phyloP scores from a whole-genome alignment of 164 flowering plant species.

The Santalum album region DNA sequence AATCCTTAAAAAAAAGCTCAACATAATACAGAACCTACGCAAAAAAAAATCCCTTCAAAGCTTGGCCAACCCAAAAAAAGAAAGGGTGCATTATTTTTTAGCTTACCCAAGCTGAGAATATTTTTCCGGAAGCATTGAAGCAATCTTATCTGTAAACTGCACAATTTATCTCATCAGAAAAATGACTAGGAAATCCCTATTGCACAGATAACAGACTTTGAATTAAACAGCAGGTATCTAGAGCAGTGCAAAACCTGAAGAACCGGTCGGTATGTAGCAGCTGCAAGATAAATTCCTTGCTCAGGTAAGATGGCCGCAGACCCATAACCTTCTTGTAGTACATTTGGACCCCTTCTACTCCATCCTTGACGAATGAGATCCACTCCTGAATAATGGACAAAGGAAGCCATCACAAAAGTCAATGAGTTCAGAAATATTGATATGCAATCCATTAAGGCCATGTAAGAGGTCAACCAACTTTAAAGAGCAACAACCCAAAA shows the following conservation, averaged over 20 bases:
- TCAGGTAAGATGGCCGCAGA: conserved; percentile 91
- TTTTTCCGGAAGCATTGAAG: conserved; percentile 77
- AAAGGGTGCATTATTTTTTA: neutral
- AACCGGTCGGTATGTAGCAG: conserved; percentile 88
- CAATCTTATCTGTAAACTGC: conserved; percentile 93
- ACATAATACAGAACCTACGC: too few relatives aligned
- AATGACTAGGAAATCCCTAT: neutral
- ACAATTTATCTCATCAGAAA: conserved; percentile 15
- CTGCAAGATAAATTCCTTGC: conserved; percentile 95
- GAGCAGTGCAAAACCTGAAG: conserved; percentile 53
- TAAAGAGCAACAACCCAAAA: too few relatives aligned
- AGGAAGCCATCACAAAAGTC: neutral
- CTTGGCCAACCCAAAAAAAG: neutral
- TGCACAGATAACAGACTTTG: conserved; percentile 4
- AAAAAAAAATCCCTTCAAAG: neutral
- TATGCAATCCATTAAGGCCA: too few relatives aligned
- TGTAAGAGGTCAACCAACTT: too few relatives aligned
- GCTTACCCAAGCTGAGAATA: conserved; percentile 90
- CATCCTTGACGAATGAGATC: conserved; percentile 90
- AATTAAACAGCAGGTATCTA: conserved; percentile 2
- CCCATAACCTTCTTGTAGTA: conserved; percentile 92
- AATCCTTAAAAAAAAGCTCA: too few relatives aligned
- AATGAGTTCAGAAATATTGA: too few relatives aligned
- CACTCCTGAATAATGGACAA: conserved; percentile 29
- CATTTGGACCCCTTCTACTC: conserved; percentile 70